Evolutionary conservation across 2,329 filamentous ascomycete genomes (phyloP), one percentile per base, ranked within the genome.

Genomic region (Dothideomycetidae sp.): DNA sequence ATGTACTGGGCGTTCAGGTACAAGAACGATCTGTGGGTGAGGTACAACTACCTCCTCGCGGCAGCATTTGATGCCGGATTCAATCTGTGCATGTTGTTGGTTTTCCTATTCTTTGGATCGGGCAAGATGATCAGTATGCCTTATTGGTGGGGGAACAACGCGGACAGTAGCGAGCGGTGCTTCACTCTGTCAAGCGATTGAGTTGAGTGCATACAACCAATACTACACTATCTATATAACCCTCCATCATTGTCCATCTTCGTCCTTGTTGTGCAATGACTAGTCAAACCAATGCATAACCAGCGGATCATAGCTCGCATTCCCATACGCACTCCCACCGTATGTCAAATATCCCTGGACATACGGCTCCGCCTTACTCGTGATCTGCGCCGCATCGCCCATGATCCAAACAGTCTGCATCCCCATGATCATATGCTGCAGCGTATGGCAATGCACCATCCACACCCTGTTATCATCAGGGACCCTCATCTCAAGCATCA

Each of bases 91-190:
- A 64, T 75, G 63, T 46, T 77, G 42, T 55, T 75, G 12, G 66
- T 74, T n/a, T 76, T 75, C 50, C 49, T 75, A 41, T 68, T 67
- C 42, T 73, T 75, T 45, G 67, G 70, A 1, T 64, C 66, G 5
- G 70, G 63, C 1, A 73, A 68, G 56, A 59, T 70, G 19, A 54
- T 74, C 5, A 59, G 54, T 11, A 75, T 75, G 71, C 70, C 71
- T n/a, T 50, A 71, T 42, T 76, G 73, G 73, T 76, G 71, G 70
- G 72, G 72, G 0, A 76, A 76, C 46, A 66, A 73, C 45, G 61
- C 54, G 17, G 55, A 61, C 12, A 70, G 58, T 37, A 66, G 67
- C 30, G 72, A 76, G 53, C 60, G 71, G 37, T 76, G 72, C 50
- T 76, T 75, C 59, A 67, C 68, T 26, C 21, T 26, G 7, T 26